Base-by-base conservation (phyloP, 2,329 filamentous ascomycete genomes). In the Fusarium compactum region DNA sequence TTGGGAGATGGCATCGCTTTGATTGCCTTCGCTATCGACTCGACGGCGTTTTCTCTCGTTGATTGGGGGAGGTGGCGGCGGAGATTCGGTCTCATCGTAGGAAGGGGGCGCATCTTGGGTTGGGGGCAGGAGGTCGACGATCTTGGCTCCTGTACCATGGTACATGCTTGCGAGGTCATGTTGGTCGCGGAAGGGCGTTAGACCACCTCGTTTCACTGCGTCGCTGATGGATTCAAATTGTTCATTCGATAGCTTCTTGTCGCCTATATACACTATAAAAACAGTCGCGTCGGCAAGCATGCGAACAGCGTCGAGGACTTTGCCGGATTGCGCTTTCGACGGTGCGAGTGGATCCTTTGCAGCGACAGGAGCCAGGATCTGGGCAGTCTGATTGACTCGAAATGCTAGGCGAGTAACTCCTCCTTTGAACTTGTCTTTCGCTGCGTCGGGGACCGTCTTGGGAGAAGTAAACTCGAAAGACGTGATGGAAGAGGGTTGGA, bases 271-370 rank as follows among this genome's bases (percentile, higher is more conserved):
- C 22, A 70, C 47, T 38, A 34, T 11, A 4, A 70, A 70, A 16
- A 56, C 50, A 29, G 34, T 62, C 5, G 45, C 41, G 3, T 45
- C 34, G 20, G 43, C 47, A 15, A 70, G 56, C 48, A 46, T 41
- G 8, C 67, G 61, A n/a, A 70, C 18, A 34, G 62, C 56, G 18
- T 70, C 67, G 27, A 69, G 30, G 11, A 70, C 66, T 57, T 27
- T 55, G 5, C 67, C 67, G 3, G 61, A 62, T 25, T 66, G 67
- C 40, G 66, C 47, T 40, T 66, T 56, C 6, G 46, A 47, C 14
- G 67, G 66, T 16, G 61, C 47, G 4, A 70, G 15, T 1, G 67
- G 66, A 2, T 66, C 52, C 10, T 52, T 53, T 8, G 53, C 51
- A 3, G 38, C 34, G 5, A 24, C 2, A 0, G 67, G 67, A 32